Base-by-base conservation (phyloP, 1,284 basidiomycete species). In the Malassezia japonica region DNA sequence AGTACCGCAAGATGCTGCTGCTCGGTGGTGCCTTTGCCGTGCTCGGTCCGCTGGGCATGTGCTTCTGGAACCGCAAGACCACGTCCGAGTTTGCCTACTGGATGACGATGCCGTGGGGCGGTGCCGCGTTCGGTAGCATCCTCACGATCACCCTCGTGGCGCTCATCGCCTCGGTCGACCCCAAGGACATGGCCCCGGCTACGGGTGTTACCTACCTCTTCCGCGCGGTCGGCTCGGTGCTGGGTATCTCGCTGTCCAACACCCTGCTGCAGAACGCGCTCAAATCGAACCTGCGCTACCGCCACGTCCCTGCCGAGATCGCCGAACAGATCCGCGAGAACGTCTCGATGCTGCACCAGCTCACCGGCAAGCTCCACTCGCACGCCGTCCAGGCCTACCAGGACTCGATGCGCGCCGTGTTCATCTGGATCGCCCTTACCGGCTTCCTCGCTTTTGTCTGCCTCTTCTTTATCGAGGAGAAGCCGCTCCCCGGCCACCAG, bases 131-230 rank as follows among this genome's bases (percentile, higher is more conserved):
- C 49, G 72, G 73, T 25, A 58, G 60, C 23, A 71, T 67, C 50
- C 52, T 73, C 23, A 74, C 72, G 50, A 71, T 74, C 59, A 74
- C 70, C 8, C 53, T 74, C 20, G 66, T 73, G n/a, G 71, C 69
- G 20, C 58, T 72, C 24, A 71, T 74, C 48, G 67, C 70, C 6
- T 73, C 73, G 16, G 64, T 74, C 28, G 69, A 72, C 29, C 73
- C 73, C 25, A 61, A 59, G 46, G 68, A 67, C 40, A 68, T 74
- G 73, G 70, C 71, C 2, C 69, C 73, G 28, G 67, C 69, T 2
- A 73, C 72, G 12, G 72, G 72, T 37, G 67, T 68, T 38, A 70
- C 70, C 12, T 74, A 75, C 55, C 66, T 75, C 38, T 75, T 75
- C 72, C 65, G 74, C 41, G 74, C 74, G 5, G 73, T 68, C 12